These are phyloP conservation scores for Pythium sp. DNA, from an alignment of 352 stramenopile species.

Conservation along the genomic window DNA sequence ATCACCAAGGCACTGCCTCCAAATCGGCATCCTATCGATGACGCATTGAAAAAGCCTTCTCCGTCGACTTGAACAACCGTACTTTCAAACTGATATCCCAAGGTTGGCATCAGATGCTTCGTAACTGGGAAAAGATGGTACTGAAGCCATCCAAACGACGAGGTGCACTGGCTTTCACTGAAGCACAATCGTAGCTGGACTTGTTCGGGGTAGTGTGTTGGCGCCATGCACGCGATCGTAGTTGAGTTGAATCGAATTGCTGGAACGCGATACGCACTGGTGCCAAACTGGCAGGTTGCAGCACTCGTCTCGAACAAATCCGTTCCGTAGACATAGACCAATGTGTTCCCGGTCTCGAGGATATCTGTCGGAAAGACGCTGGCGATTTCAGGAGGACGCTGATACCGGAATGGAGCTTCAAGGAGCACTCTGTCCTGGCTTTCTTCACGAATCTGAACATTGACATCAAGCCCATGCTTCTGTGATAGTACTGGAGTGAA, in stretches of 20 bases:
- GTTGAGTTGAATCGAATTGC: conserved; percentile 27
- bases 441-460: conserved; percentile 28
- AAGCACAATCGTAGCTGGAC: conserved; percentile 36
- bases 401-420: conserved; percentile 26
- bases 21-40: conserved; percentile 13
- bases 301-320: conserved; percentile 18
- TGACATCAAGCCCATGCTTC: neutral
- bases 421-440: conserved; percentile 22
- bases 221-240: conserved; percentile 27
- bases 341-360: conserved; percentile 10
- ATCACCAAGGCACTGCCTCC: neutral
- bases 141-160: conserved; percentile 14
- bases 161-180: conserved; percentile 19
- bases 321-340: conserved; percentile 15
- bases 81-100: conserved; percentile 16
- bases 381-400: conserved; percentile 15
- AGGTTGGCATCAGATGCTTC: conserved; percentile 17
- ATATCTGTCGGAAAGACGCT: conserved; percentile 8
- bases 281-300: conserved; percentile 17
- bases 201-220: conserved; percentile 24
- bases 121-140: conserved; percentile 20
- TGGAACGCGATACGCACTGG: neutral
- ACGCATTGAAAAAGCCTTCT: conserved; percentile 18
- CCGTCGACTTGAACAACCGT: conserved; percentile 9
- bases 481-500: neutral